Conservation (phyloP, 495 filamentous ascomycete genomes). For the Neohortaea acidophila region DNA sequence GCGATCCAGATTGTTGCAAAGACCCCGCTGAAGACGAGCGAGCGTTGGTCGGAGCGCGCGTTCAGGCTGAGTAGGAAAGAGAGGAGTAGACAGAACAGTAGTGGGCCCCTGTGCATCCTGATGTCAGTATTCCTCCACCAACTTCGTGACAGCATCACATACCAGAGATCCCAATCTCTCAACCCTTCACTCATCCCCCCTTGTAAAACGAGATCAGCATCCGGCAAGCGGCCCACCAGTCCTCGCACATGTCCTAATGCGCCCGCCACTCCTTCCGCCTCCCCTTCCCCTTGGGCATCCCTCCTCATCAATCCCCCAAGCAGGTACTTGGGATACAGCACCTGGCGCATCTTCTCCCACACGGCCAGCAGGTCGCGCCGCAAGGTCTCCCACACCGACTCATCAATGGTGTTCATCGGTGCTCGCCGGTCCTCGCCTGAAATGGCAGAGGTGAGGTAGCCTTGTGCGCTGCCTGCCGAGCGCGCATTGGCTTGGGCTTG, state of each 20-base stretch:
- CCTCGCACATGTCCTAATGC: constrained; percentile 32
- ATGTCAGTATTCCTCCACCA: constrained; percentile 11
- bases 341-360: constrained; percentile 95
- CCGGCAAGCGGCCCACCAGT: constrained; percentile 52
- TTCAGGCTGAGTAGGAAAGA: constrained; percentile 70
- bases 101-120: constrained; percentile 48
- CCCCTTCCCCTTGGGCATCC: constrained; percentile 55
- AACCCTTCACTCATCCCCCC: constrained; percentile 75
- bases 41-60: constrained; percentile 60
- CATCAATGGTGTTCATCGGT: constrained; percentile 86
- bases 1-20: constrained; percentile 96
- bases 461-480: constrained; percentile 35
- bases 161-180: constrained; percentile 95
- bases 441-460: constrained; percentile 73
- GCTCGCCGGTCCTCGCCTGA: constrained; percentile 90
- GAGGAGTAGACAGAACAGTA: constrained; percentile 81
- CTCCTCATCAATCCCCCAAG: constrained; percentile 53
- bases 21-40: constrained; percentile 81
- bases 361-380: constrained; percentile 80
- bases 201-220: constrained; percentile 54
- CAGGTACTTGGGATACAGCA: constrained; percentile 92
- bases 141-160: constrained; percentile 11
- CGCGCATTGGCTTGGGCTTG: constrained; percentile 33
- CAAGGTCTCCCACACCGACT: constrained; percentile 89
- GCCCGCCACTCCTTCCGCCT: constrained; percentile 37